Evolutionary conservation across 139 green algal species (phyloP), one percentile per base, ranked within the genome.

Genomic region (Volvox reticuliferus): DNA sequence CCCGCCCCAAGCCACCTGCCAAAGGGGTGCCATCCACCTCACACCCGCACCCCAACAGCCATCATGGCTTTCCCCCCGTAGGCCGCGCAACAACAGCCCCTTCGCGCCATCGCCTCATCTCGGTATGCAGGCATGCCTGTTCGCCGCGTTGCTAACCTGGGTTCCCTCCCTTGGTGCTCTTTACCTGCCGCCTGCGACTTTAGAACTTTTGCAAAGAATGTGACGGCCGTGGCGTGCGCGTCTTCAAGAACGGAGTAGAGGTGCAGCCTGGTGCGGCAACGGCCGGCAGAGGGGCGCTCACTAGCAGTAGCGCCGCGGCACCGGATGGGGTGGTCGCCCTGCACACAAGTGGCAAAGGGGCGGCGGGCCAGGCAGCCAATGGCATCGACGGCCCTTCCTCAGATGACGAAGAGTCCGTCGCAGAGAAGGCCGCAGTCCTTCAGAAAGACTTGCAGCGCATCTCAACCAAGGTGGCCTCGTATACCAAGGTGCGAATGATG

Each of bases 241-340:
- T 89, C 13, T 89, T 37, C 69, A 82, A 67, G n/a, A 89, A 89
- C 85, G 85, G 85, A 24, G 44, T 82, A 16, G 85, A 89, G 44
- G 69, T 89, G 1, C 37, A 73, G 67, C 28, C 44, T n/a, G 81
- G 61, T 32, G 32, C 21, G 35, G 69, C 69, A 24, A n/a, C 69
- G 62, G 62, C 62, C 17, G 62, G 17, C 65, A 12, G 1, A 35
- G 36, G 28, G 85, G 12, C 67, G 1, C 24, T 50, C 0, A 50
- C 26, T 30, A 82, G 44, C 69, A 62, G 69, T 44, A 16, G 24
- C 22, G 67, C 37, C 12, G 19, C 16, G 69, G 69, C 16, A 21
- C 28, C 69, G 6, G 37, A 67, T 3, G 85, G 85, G 0, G 37
- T 89, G 26, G n/a, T 55, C 0, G 69, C 44, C 18, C 71, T 89